Evolutionary conservation across 1,139 yeast species (phyloP).

Genomic region (Sugiyamaella novakii): DNA sequence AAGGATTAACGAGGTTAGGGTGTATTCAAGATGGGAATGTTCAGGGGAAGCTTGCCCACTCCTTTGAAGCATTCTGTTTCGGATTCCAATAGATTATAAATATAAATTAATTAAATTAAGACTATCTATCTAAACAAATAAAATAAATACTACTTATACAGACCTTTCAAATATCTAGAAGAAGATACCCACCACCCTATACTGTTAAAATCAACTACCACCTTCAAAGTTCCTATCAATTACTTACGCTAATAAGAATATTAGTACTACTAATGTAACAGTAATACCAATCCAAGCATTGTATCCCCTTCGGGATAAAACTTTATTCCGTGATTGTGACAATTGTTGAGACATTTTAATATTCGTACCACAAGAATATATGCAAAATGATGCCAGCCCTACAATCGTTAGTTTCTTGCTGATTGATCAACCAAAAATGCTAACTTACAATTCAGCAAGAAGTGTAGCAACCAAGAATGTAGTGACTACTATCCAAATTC

Average conservation of each 20-base stretch:
- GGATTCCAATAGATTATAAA: no score
- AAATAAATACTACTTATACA: neutral
- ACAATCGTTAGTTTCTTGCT: neutral
- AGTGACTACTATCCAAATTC: constrained; percentile 13
- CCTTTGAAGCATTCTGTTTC: no score
- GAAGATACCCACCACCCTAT: constrained; percentile 7
- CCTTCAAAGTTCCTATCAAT: neutral
- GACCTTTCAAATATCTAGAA: neutral
- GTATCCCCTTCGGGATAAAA: constrained; percentile 5
- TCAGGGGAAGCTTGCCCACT: no score
- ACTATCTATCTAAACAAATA: neutral
- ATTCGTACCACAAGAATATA: constrained; percentile 2
- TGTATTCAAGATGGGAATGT: no score
- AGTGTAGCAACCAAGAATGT: constrained; percentile 13
- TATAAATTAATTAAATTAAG: neutral
- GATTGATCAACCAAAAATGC: neutral
- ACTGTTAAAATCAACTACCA: neutral
- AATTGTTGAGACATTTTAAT: neutral
- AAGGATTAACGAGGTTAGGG: no score
- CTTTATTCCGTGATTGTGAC: neutral
- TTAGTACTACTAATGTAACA: constrained; percentile 5
- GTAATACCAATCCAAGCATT: constrained; percentile 13
- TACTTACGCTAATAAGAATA: constrained; percentile 7
- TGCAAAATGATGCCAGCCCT: constrained; percentile 8
- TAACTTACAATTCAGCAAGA: constrained; percentile 9